These are phyloP conservation scores for Ascochyta koolunga DNA, from an alignment of 2,329 filamentous ascomycete genomes.

Conservation along the genomic window DNA sequence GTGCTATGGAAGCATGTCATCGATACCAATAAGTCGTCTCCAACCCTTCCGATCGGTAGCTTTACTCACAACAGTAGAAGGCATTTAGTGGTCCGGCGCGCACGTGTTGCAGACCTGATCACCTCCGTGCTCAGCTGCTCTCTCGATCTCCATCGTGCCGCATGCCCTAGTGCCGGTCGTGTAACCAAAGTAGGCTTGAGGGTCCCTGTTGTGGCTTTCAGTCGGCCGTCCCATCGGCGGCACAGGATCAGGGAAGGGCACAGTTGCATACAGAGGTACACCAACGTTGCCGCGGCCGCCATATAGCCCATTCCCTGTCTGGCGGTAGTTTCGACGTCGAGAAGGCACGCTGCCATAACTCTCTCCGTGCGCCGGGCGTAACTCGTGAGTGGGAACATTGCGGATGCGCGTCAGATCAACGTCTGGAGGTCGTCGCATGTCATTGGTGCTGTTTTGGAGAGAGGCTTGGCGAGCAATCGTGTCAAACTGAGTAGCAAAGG, in stretches of 20 bases:
- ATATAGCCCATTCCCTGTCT: slow-evolving; percentile 34
- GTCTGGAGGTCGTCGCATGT: background rate
- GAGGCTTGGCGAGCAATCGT: slow-evolving; percentile 20
- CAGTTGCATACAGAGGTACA: slow-evolving; percentile 38
- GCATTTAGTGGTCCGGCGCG: slow-evolving; percentile 1
- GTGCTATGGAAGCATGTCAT: background rate
- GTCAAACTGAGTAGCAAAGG: slow-evolving; percentile 25
- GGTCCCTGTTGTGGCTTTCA: background rate
- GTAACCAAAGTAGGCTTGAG: slow-evolving; percentile 12
- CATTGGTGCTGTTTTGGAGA: slow-evolving; percentile 5
- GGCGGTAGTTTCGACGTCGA: slow-evolving; percentile 10
- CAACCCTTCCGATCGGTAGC: no score
- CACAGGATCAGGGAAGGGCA: slow-evolving; percentile 39
- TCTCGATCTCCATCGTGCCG: slow-evolving; percentile 21
- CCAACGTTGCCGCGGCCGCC: slow-evolving; percentile 24
- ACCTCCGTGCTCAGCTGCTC: slow-evolving; percentile 24
- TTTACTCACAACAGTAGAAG: no score
- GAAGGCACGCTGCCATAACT: slow-evolving; percentile 13
- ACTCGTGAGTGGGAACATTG: slow-evolving; percentile 14
- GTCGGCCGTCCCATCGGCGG: slow-evolving; percentile 29
- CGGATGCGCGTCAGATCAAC: slow-evolving; percentile 20
- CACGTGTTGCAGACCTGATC: slow-evolving; percentile 7
- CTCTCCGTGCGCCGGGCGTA: background rate
- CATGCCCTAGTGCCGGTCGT: slow-evolving; percentile 18
- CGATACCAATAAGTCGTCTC: slow-evolving; percentile 7